phyloP scores from a whole-genome alignment of 768 basidiomycete genomes.

The Gymnopilus junonius region DNA sequence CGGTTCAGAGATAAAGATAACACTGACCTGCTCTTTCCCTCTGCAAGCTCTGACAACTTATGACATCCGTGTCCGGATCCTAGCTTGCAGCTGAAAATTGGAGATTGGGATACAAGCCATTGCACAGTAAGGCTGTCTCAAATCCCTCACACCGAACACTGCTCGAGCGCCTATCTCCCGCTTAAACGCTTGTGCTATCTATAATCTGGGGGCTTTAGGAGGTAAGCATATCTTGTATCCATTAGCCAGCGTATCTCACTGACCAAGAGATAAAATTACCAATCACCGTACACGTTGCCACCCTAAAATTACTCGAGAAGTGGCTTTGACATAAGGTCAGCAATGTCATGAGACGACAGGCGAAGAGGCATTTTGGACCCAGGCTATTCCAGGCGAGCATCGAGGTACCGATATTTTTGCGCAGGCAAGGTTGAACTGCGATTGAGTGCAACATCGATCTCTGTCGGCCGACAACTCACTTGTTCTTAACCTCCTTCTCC shows the following conservation, averaged over 20 bases:
- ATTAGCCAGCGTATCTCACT: not conserved
- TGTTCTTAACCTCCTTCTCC: too few relatives aligned
- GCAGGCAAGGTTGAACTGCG: not conserved
- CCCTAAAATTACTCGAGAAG: not conserved
- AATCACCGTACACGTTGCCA: not conserved
- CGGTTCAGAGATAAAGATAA: not conserved
- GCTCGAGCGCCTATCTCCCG: not conserved
- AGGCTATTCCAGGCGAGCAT: not conserved
- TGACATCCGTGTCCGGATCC: not conserved
- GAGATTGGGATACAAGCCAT: too few relatives aligned
- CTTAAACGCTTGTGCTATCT: not conserved
- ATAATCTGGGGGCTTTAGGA: not conserved
- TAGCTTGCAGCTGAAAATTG: not conserved
- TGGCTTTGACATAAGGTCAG: not conserved
- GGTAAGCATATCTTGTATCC: not conserved
- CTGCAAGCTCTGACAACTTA: not conserved
- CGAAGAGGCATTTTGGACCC: not conserved
- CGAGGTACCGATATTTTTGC: not conserved
- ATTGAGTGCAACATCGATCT: not conserved
- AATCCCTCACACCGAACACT: not conserved
- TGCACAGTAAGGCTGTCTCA: too few relatives aligned
- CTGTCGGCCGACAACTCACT: too few relatives aligned
- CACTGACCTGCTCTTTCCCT: not conserved
- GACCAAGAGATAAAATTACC: not conserved
- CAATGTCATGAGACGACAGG: not conserved